phyloP scores from a whole-genome alignment of 1,284 basidiomycete species.

The Ganoderma sinense region DNA sequence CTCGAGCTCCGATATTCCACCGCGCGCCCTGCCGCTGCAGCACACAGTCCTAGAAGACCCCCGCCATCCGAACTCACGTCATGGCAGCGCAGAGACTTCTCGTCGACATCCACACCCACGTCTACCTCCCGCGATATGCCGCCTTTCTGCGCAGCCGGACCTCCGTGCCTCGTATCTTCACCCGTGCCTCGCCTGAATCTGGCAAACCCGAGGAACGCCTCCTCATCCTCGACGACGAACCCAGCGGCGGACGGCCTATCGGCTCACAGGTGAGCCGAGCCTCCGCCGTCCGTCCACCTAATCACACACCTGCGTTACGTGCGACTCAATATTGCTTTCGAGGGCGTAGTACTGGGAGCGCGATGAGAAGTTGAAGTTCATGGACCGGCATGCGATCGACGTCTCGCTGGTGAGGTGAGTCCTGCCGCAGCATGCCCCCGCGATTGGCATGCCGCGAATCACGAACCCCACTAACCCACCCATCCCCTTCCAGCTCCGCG shows the following conservation, averaged over 20 bases:
- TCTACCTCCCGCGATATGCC: slow-evolving; percentile 81
- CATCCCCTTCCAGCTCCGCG: slow-evolving; percentile 60
- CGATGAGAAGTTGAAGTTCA: slow-evolving; percentile 78
- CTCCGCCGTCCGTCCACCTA: slow-evolving; percentile 14
- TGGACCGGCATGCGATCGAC: slow-evolving; percentile 80
- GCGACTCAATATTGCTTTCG: slow-evolving; percentile 28
- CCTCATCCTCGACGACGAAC: slow-evolving; percentile 80
- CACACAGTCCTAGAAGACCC: not conserved
- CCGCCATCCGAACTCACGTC: not conserved
- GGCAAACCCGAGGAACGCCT: slow-evolving; percentile 69
- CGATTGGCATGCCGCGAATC: not conserved
- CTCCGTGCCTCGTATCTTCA: slow-evolving; percentile 72
- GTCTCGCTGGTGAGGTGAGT: slow-evolving; percentile 69
- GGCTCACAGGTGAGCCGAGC: slow-evolving; percentile 56
- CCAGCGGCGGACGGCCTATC: slow-evolving; percentile 74
- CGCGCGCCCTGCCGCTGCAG: slow-evolving; percentile 1
- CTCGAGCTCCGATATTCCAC: slow-evolving; percentile 3
- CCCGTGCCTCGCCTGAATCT: slow-evolving; percentile 46
- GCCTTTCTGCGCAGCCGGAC: slow-evolving; percentile 66
- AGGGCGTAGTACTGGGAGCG: slow-evolving; percentile 77
- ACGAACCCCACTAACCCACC: not conserved
- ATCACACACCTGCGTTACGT: slow-evolving; percentile 8
- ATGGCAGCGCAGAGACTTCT: slow-evolving; percentile 50
- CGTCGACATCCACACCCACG: slow-evolving; percentile 84
- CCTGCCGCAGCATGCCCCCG: not conserved